These are phyloP conservation scores for Lentinula boryana DNA, from an alignment of 768 basidiomycete species.

Conservation along the genomic window DNA sequence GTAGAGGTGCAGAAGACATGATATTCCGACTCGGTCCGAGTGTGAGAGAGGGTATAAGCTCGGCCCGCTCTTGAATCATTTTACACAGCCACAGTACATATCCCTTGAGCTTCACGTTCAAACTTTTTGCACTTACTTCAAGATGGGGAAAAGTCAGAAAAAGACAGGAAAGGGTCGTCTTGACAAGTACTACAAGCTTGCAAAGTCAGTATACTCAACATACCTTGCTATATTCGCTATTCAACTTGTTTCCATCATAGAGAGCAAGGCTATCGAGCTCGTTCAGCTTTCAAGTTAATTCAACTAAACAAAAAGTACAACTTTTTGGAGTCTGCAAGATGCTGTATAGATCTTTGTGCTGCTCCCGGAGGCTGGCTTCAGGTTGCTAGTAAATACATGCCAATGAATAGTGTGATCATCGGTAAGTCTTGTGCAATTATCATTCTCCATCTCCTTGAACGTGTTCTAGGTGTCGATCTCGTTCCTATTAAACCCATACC, in stretches of 20 bases:
- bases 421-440: not conserved
- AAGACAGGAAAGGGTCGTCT: slow-evolving; percentile 95
- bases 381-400: slow-evolving; percentile 98
- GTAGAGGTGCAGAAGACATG: slow-evolving; percentile 22
- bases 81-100: not conserved
- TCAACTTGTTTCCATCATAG: slow-evolving; percentile 31
- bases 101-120: not conserved
- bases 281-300: slow-evolving; percentile 98
- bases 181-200: slow-evolving; percentile 96
- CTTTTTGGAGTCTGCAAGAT: slow-evolving; percentile 83
- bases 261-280: slow-evolving; percentile 98
- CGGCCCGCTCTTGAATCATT: not conserved
- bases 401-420: slow-evolving; percentile 53
- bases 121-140: not conserved
- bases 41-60: not conserved
- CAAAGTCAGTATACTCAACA: slow-evolving; percentile 50
- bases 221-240: not conserved
- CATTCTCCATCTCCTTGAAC: not conserved
- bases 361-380: slow-evolving; percentile 99
- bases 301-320: slow-evolving; percentile 98
- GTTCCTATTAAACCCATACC: slow-evolving; percentile 96
- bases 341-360: slow-evolving; percentile 96
- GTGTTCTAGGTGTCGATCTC: slow-evolving; percentile 76
- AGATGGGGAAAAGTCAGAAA: slow-evolving; percentile 80
- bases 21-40: not conserved